Evolutionary conservation across 306 rosid genomes (phyloP).

Genomic region (Quercus robur): DNA sequence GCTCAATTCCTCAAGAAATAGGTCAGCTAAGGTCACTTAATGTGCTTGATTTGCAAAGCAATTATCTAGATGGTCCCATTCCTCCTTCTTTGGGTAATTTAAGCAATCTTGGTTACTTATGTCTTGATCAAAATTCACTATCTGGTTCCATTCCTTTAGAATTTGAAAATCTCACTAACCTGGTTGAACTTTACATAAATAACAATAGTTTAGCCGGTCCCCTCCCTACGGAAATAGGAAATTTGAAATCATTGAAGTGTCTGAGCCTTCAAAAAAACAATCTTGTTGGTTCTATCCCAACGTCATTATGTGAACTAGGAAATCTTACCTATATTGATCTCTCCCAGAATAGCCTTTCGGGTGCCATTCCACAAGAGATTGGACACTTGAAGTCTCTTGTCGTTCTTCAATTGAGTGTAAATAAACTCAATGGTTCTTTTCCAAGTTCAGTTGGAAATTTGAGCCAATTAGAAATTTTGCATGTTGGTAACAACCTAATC

Average conservation of each 20-base stretch:
- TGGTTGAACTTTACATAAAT: neutral
- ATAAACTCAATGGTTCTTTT: conserved; percentile 10
- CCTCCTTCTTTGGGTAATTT: conserved; percentile 6
- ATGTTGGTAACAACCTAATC: neutral
- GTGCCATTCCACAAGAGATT: conserved; percentile 24
- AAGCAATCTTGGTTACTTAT: neutral
- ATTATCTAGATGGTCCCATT: neutral
- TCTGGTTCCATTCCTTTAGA: neutral
- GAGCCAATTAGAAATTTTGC: neutral
- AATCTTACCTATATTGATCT: conserved; percentile 3
- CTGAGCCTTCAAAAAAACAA: neutral
- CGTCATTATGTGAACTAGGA: neutral
- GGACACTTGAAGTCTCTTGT: conserved; percentile 33
- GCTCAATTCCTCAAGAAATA: conserved; percentile 21
- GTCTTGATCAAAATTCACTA: neutral
- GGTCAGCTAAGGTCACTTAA: conserved; percentile 1
- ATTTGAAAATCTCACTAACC: neutral
- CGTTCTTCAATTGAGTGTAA: neutral
- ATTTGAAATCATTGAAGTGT: neutral
- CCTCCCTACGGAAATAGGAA: conserved; percentile 2
- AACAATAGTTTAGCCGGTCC: neutral
- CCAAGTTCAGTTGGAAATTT: neutral
- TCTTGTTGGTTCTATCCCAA: conserved; percentile 9
- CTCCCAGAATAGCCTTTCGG: conserved; percentile 23
- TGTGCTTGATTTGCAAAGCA: neutral